phyloP scores from a whole-genome alignment of 352 stramenopile genomes.

The Globisporangium takayamanum region DNA sequence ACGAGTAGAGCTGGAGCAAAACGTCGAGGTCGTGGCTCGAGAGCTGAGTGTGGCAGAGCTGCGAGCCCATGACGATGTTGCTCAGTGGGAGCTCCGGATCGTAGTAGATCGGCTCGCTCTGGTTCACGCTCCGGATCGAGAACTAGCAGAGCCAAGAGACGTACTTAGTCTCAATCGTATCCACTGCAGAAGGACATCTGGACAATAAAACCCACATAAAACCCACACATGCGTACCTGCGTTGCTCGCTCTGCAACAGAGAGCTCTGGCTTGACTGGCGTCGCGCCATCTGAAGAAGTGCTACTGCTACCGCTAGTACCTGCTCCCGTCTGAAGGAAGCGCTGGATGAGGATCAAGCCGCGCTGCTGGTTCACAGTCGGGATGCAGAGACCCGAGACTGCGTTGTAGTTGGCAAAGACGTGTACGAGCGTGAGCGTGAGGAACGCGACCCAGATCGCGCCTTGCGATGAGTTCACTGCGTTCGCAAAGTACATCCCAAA shows the following conservation, averaged over 20 bases:
- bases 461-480: slow-evolving; percentile 52
- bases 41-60: slow-evolving; percentile 34
- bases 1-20: slow-evolving; percentile 50
- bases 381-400: slow-evolving; percentile 85
- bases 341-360: slow-evolving; percentile 46
- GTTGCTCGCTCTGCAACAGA: slow-evolving; percentile 18
- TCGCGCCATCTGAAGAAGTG: not conserved
- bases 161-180: no score
- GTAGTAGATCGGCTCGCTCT: slow-evolving; percentile 43
- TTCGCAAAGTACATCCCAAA: slow-evolving; percentile 84
- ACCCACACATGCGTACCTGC: no score
- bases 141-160: slow-evolving; percentile 33
- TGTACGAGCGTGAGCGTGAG: slow-evolving; percentile 89
- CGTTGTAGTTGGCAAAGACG: slow-evolving; percentile 92
- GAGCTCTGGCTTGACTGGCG: slow-evolving; percentile 15
- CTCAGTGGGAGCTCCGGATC: slow-evolving; percentile 42
- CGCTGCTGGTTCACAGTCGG: slow-evolving; percentile 83
- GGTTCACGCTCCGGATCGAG: slow-evolving; percentile 56
- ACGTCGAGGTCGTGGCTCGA: slow-evolving; percentile 35
- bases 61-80: slow-evolving; percentile 51
- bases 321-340: slow-evolving; percentile 25
- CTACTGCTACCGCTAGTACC: slow-evolving; percentile 2
- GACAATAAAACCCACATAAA: not conserved
- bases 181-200: not conserved
- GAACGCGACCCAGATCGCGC: slow-evolving; percentile 89